Evolutionary conservation across 768 basidiomycete species (phyloP).

Genomic region (Favolaschia claudopus): DNA sequence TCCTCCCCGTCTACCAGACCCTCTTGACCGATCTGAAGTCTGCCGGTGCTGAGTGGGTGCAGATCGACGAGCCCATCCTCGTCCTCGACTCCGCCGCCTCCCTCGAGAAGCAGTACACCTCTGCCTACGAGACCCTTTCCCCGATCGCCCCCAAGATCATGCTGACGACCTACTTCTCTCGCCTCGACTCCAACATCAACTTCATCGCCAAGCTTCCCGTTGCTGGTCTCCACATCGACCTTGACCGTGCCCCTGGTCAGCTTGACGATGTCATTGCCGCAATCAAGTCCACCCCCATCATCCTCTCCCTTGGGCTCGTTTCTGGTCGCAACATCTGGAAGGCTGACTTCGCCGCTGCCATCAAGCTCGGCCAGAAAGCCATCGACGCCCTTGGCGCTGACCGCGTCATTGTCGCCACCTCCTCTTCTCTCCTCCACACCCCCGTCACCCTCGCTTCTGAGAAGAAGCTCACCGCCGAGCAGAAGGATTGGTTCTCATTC

Average conservation of each 20-base stretch:
- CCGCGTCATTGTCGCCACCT: conserved; percentile 93
- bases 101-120: conserved; percentile 80
- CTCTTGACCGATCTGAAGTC: conserved; percentile 90
- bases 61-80: conserved; percentile 96
- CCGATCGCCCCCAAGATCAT: conserved; percentile 90
- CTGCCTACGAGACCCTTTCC: conserved; percentile 82
- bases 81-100: conserved; percentile 85
- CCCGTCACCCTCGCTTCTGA: conserved; percentile 95
- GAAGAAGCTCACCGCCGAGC: conserved; percentile 86
- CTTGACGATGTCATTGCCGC: conserved; percentile 83
- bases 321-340: conserved; percentile 99
- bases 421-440: conserved; percentile 97
- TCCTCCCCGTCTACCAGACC: conserved; percentile 91
- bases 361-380: conserved; percentile 86
- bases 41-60: conserved; percentile 93
- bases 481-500: conserved; percentile 99
- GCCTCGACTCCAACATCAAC: conserved; percentile 90
- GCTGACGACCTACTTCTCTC: conserved; percentile 96
- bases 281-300: conserved; percentile 80
- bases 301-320: conserved; percentile 93
- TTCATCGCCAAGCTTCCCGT: conserved; percentile 93
- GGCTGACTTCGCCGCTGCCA: conserved; percentile 85
- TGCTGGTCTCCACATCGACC: conserved; percentile 94
- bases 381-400: conserved; percentile 83
- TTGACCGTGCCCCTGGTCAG: conserved; percentile 92